Percentiles rank a stretch among this genome's conserved stretches.
Evolutionary conservation across 2,329 filamentous ascomycete genomes (phyloP).

Genomic region (Colletotrichum orchidophilum): DNA sequence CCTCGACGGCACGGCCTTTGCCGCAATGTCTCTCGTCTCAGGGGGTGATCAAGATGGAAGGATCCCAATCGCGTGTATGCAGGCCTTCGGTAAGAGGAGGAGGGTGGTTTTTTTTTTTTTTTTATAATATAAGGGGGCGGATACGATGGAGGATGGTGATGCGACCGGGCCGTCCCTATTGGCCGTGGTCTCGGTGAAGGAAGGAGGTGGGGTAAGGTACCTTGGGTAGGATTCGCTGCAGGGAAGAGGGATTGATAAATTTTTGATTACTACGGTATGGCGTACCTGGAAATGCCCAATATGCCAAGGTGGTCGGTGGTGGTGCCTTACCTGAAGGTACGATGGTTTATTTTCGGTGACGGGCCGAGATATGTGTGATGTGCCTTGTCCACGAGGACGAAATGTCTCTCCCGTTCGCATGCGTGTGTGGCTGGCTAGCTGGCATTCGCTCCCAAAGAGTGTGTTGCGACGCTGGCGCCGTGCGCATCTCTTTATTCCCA

Average conservation of each 20-base stretch:
- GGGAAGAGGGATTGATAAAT: background rate
- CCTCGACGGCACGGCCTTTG: background rate
- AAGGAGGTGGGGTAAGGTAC: background rate
- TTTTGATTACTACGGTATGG: too few species aligned
- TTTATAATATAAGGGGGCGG: too few species aligned
- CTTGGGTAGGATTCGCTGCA: background rate
- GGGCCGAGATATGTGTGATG: background rate
- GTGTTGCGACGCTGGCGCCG: too few species aligned
- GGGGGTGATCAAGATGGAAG: background rate
- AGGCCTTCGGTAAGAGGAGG: background rate
- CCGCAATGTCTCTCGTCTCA: background rate
- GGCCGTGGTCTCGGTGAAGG: background rate
- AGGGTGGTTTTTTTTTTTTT: background rate
- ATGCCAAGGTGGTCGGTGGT: background rate
- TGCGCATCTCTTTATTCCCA: background rate
- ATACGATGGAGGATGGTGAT: background rate
- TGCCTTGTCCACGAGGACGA: background rate
- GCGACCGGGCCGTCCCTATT: background rate
- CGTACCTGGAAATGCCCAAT: too few species aligned
- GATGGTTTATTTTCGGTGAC: background rate
- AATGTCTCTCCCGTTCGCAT: background rate
- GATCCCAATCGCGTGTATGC: background rate
- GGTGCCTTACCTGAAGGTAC: background rate
- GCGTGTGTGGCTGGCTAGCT: background rate
- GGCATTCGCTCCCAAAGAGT: too few species aligned